A percentile compares a stretch with the other conserved stretches of the same genome.
These are phyloP conservation scores for Leptomonas seymouri DNA, from an alignment of 208 protist species.

Conservation along the genomic window DNA sequence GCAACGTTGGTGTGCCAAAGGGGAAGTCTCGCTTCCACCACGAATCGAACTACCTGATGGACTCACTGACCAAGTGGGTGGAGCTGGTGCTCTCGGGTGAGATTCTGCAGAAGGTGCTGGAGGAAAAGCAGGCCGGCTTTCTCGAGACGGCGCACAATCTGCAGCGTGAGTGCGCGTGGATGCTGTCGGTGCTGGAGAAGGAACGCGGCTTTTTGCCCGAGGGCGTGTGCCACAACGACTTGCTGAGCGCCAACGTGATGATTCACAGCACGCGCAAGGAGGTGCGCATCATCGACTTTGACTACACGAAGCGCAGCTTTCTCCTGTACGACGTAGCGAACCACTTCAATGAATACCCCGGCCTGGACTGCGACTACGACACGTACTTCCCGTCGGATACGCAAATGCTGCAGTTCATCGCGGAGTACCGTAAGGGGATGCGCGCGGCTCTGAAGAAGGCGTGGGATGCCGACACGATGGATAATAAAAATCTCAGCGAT, in stretches of 20 bases:
- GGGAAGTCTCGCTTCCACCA: slow-evolving; percentile 57
- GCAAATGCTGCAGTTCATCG: slow-evolving; percentile 77
- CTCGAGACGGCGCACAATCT: slow-evolving; percentile 38
- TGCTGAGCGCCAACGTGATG: slow-evolving; percentile 93
- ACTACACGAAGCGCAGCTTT: slow-evolving; percentile 90
- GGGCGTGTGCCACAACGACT: slow-evolving; percentile 91
- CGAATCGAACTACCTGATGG: slow-evolving; percentile 81
- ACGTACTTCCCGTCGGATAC: slow-evolving; percentile 77
- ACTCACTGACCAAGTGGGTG: slow-evolving; percentile 73
- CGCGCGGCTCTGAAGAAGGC: slow-evolving; percentile 45
- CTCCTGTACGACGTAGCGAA: slow-evolving; percentile 92
- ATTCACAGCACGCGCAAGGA: slow-evolving; percentile 46
- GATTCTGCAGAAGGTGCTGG: slow-evolving; percentile 57
- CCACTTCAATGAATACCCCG: slow-evolving; percentile 93
- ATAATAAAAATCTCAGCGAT: not conserved
- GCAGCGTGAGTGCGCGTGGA: slow-evolving; percentile 44
- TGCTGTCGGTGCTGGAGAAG: slow-evolving; percentile 44
- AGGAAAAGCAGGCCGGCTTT: slow-evolving; percentile 58
- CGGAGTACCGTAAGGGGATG: slow-evolving; percentile 72
- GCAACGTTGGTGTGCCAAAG: not conserved
- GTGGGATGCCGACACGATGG: slow-evolving; percentile 3
- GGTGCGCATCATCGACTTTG: slow-evolving; percentile 94
- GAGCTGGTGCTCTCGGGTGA: slow-evolving; percentile 56
- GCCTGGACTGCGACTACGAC: slow-evolving; percentile 88
- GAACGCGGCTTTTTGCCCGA: slow-evolving; percentile 47